A percentile compares a stretch with the other conserved stretches of the same genome.
phyloP scores from a whole-genome alignment of 305 asterid species.

The Solanum hybrid region DNA sequence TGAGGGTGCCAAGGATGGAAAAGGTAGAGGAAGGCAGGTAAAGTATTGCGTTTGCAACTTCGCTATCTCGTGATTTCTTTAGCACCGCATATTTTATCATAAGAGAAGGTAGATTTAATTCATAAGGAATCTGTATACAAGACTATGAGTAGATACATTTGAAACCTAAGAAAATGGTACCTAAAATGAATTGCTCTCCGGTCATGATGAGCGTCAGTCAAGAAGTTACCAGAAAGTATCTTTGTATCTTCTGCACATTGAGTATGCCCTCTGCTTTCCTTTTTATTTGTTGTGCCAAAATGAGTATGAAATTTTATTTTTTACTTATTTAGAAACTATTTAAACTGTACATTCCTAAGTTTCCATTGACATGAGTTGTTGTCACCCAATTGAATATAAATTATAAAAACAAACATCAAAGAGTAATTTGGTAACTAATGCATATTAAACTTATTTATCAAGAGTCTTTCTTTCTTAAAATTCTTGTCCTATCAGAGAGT shows the following conservation, averaged over 20 bases:
- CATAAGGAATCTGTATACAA: neutral
- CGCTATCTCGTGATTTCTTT: neutral
- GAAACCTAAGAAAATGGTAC: neutral
- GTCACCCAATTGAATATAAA: neutral
- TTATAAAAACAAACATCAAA: neutral
- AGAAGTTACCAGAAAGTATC: neutral
- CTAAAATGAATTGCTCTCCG: neutral
- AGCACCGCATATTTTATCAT: neutral
- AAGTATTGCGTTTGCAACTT: constrained; percentile 2
- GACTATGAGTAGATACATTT: neutral
- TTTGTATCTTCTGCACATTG: neutral
- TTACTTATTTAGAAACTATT: neutral
- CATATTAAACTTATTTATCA: neutral
- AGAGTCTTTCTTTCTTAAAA: neutral
- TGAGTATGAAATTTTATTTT: neutral
- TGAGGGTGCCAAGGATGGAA: constrained; percentile 99
- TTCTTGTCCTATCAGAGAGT: neutral
- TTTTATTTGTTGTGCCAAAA: neutral
- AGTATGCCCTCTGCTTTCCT: neutral
- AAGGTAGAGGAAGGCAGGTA: constrained; percentile 99
- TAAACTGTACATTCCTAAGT: neutral
- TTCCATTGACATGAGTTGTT: neutral
- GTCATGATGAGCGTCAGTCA: neutral
- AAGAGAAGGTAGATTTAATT: neutral
- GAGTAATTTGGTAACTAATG: neutral